These are phyloP conservation scores for Dactylellina drechsleri DNA, from an alignment of 2,329 filamentous ascomycete genomes.

Conservation along the genomic window DNA sequence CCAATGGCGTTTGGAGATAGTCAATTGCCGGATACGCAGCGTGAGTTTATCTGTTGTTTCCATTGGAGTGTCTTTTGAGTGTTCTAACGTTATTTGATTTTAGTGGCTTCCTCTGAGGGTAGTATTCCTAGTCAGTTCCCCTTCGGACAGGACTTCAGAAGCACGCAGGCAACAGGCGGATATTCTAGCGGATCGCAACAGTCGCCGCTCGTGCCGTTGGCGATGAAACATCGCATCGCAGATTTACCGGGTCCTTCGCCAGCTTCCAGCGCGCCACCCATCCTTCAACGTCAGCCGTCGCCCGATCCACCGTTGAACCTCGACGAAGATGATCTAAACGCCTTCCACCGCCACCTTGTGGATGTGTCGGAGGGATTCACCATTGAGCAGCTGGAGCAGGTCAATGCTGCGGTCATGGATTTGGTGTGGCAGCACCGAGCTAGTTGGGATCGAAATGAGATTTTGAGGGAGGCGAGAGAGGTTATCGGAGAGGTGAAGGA, in stretches of 20 bases:
- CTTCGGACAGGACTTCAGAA: constrained; percentile 32
- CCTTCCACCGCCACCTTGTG: constrained; percentile 73
- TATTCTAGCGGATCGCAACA: constrained; percentile 56
- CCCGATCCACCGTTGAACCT: constrained; percentile 61
- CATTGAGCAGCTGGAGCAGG: constrained; percentile 94
- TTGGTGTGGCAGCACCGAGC: constrained; percentile 81
- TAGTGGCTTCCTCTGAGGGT: constrained; percentile 54
- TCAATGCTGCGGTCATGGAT: constrained; percentile 90
- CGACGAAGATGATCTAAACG: constrained; percentile 66
- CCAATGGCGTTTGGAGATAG: constrained; percentile 64
- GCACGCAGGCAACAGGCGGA: constrained; percentile 39
- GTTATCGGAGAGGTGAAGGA: constrained; percentile 79
- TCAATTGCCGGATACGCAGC: constrained; percentile 73
- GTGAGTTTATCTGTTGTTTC: constrained; percentile 63
- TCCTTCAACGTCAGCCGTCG: constrained; percentile 59
- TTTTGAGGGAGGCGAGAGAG: constrained; percentile 71
- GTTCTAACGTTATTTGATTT: constrained; percentile 43
- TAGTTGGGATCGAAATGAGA: constrained; percentile 84
- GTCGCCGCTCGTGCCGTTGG: constrained; percentile 59
- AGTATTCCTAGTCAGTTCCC: constrained; percentile 53
- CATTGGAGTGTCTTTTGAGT: constrained; percentile 55
- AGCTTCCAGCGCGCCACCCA: constrained; percentile 59
- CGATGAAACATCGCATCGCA: constrained; percentile 58
- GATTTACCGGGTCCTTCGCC: constrained; percentile 40
- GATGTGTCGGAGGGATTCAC: constrained; percentile 78